Conservation (phyloP, 768 basidiomycete species). For the Mrakia blollopis region DNA sequence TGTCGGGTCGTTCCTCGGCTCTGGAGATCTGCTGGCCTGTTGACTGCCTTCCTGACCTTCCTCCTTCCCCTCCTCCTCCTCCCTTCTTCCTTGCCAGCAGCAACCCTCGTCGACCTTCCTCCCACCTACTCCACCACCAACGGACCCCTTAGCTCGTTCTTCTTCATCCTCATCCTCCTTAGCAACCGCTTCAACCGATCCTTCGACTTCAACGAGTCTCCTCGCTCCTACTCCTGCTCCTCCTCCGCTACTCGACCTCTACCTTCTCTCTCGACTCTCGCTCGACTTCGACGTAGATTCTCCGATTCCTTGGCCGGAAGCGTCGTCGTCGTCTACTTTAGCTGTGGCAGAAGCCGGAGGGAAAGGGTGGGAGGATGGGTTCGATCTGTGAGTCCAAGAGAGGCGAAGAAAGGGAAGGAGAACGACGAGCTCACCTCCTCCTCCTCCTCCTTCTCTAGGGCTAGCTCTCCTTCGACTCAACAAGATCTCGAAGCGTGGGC, state of each 20-base stretch:
- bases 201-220: too few species aligned
- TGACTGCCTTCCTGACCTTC: neutral
- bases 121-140: neutral
- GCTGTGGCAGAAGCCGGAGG: neutral
- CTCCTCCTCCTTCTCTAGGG: neutral
- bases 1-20: too few species aligned
- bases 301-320: slow-evolving; percentile 4
- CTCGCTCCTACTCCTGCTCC: neutral
- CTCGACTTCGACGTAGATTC: slow-evolving; percentile 10
- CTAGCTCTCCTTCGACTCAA: slow-evolving; percentile 10
- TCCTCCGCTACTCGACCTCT: neutral
- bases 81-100: too few species aligned
- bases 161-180: neutral
- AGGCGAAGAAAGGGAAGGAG: neutral
- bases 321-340: neutral
- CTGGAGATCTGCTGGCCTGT: too few species aligned
- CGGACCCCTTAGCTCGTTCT: neutral
- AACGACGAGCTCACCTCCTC: neutral
- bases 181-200: neutral
- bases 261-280: slow-evolving; percentile 3
- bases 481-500: neutral
- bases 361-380: neutral
- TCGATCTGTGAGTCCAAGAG: neutral
- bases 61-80: neutral
- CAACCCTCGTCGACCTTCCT: neutral